Conservation (phyloP, 2,329 filamentous ascomycete species). For the Fusarium transvaalense region DNA sequence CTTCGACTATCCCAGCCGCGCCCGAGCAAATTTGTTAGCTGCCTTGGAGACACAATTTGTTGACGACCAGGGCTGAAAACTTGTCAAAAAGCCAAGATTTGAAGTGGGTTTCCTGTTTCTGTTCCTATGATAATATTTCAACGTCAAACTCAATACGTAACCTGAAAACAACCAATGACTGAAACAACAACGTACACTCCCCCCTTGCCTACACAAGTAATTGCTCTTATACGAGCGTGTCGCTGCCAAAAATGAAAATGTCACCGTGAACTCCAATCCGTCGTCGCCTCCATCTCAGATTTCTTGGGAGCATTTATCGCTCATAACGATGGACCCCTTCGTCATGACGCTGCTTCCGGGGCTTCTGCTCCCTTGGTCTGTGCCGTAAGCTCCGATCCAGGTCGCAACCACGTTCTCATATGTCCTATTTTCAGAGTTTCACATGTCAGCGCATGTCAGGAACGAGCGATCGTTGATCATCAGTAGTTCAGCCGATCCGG, state of each 20-base stretch:
- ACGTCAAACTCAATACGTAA: conserved; percentile 16
- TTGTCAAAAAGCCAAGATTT: conserved; percentile 16
- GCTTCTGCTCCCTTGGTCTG: conserved; percentile 41
- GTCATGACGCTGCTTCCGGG: conserved; percentile 39
- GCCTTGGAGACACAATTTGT: conserved; percentile 14
- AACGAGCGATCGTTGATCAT: conserved; percentile 10
- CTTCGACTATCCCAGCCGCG: conserved; percentile 29
- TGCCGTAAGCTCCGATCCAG: conserved; percentile 53
- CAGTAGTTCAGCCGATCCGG: conserved; percentile 18
- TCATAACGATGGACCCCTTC: conserved; percentile 21
- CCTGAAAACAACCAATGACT: conserved; percentile 33
- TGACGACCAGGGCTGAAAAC: conserved; percentile 25
- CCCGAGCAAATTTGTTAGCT: conserved; percentile 28
- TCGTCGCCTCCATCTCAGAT: conserved; percentile 22
- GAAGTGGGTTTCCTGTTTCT: conserved; percentile 30
- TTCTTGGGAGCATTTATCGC: conserved; percentile 23
- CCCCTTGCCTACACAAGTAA: conserved; percentile 14
- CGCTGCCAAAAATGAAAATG: conserved; percentile 7
- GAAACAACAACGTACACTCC: conserved; percentile 35
- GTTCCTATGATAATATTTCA: conserved; percentile 22
- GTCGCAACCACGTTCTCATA: conserved; percentile 80
- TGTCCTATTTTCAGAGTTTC: conserved; percentile 67
- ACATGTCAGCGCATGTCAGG: conserved; percentile 34
- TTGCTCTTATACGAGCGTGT: conserved; percentile 21
- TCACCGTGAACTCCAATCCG: conserved; percentile 34